Conservation (phyloP, 345 rosid genomes). For the Acer negundo region DNA sequence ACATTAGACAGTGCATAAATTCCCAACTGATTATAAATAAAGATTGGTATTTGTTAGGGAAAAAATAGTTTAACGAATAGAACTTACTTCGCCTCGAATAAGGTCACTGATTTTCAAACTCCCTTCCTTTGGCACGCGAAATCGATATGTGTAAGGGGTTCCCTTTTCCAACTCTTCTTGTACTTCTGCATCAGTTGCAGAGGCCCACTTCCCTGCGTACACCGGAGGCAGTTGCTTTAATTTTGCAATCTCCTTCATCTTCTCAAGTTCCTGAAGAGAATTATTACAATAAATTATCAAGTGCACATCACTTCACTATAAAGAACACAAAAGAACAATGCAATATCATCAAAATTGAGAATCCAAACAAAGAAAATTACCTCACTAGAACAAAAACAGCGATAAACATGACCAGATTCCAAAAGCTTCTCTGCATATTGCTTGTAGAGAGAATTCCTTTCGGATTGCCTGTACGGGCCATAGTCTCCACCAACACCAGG, state of each 20-base stretch:
- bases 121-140: conserved; percentile 82
- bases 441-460: conserved; percentile 79
- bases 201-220: conserved; percentile 86
- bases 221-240: conserved; percentile 79
- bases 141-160: conserved; percentile 78
- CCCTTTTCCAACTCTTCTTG: conserved; percentile 80
- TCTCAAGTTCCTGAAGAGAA: conserved; percentile 75
- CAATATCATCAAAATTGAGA: neutral
- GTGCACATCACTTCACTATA: neutral
- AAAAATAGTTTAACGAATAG: conserved; percentile 6
- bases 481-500: conserved; percentile 80
- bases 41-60: neutral
- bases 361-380: conserved; percentile 30
- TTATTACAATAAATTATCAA: conserved; percentile 1
- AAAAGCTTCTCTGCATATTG: conserved; percentile 76
- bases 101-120: conserved; percentile 78
- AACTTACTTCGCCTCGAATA: conserved; percentile 85
- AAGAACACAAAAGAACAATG: neutral
- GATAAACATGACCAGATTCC: conserved; percentile 86
- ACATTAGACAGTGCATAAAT: neutral
- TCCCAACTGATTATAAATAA: neutral
- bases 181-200: conserved; percentile 62
- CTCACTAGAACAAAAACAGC: conserved; percentile 89
- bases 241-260: conserved; percentile 85
- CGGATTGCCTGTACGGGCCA: conserved; percentile 92